Conservation (phyloP, 2,329 filamentous ascomycete genomes). For the Penicillium sp. region DNA sequence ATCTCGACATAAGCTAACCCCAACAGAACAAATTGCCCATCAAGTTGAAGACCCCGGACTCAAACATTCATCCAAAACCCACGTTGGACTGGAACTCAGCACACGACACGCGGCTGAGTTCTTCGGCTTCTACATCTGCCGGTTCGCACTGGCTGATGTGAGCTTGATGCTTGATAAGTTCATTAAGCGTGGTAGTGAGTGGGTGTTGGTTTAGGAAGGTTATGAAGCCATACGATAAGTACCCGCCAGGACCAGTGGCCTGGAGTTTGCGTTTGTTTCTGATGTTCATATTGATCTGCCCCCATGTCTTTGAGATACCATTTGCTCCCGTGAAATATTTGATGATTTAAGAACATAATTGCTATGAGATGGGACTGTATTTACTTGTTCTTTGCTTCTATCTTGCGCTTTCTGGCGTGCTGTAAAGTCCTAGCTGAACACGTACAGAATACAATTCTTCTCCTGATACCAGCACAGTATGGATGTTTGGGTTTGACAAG, state of each 20-base stretch:
- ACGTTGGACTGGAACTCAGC: constrained; percentile 91
- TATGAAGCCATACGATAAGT: constrained; percentile 9
- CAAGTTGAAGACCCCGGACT: constrained; percentile 95
- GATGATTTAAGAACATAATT: constrained; percentile 28
- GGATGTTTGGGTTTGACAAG: too few relatives aligned
- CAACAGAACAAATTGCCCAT: constrained; percentile 84
- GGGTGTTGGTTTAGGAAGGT: constrained; percentile 65
- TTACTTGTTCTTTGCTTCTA: constrained; percentile 12
- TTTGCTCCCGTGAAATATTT: constrained; percentile 18
- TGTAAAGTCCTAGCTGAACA: neutral
- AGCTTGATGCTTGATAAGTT: constrained; percentile 90
- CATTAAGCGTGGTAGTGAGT: constrained; percentile 94
- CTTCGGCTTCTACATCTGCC: constrained; percentile 94
- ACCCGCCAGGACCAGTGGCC: neutral
- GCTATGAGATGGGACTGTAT: constrained; percentile 19
- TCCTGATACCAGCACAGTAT: neutral
- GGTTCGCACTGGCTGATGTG: constrained; percentile 88
- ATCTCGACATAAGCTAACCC: constrained; percentile 7
- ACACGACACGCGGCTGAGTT: constrained; percentile 94
- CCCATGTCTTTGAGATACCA: constrained; percentile 29
- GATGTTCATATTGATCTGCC: constrained; percentile 21
- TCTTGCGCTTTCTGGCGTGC: neutral
- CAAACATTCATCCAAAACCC: constrained; percentile 86
- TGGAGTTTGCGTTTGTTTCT: constrained; percentile 9
- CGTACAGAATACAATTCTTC: neutral